A percentile compares a stretch with the other conserved stretches of the same genome.
These are phyloP conservation scores for Talaromyces sp. DNA, from an alignment of 2,329 filamentous ascomycete species.

Conservation along the genomic window DNA sequence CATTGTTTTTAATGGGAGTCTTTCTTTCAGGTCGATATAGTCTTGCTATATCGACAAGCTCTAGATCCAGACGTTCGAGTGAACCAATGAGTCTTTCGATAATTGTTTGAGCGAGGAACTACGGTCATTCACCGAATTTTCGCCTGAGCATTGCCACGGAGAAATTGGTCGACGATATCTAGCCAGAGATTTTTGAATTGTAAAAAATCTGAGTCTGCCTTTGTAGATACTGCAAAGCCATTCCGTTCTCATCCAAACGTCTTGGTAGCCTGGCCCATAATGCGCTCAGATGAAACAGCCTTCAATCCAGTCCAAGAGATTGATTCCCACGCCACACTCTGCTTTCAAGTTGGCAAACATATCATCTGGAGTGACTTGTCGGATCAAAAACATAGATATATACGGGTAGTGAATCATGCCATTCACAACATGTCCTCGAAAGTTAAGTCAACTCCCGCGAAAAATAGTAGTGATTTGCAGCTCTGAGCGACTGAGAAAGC, in stretches of 20 bases:
- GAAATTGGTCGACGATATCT: neutral
- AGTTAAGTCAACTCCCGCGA: conserved; percentile 56
- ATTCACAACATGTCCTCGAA: conserved; percentile 64
- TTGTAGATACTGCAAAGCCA: conserved; percentile 54
- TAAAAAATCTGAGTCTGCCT: conserved; percentile 56
- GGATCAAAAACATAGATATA: too few species aligned
- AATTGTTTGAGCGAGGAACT: conserved; percentile 71
- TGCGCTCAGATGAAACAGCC: conserved; percentile 51
- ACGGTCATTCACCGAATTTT: conserved; percentile 59
- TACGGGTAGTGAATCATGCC: conserved; percentile 22
- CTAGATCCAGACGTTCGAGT: conserved; percentile 59
- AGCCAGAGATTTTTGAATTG: neutral
- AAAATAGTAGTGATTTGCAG: conserved; percentile 69
- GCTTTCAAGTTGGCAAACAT: conserved; percentile 42
- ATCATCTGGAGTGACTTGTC: neutral
- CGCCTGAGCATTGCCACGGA: neutral
- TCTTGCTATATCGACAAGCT: conserved; percentile 57
- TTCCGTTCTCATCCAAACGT: conserved; percentile 56
- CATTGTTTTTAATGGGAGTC: conserved; percentile 69
- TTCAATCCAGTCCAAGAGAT: conserved; percentile 56
- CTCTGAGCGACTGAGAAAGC: conserved; percentile 65
- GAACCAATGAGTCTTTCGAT: conserved; percentile 62
- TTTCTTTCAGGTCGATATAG: conserved; percentile 56
- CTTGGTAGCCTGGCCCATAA: conserved; percentile 56
- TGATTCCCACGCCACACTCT: conserved; percentile 56